Percentiles rank a stretch among this genome's conserved stretches.
Evolutionary conservation across 306 rosid species (phyloP).

Genomic region (Vigna reflexopilosa): DNA sequence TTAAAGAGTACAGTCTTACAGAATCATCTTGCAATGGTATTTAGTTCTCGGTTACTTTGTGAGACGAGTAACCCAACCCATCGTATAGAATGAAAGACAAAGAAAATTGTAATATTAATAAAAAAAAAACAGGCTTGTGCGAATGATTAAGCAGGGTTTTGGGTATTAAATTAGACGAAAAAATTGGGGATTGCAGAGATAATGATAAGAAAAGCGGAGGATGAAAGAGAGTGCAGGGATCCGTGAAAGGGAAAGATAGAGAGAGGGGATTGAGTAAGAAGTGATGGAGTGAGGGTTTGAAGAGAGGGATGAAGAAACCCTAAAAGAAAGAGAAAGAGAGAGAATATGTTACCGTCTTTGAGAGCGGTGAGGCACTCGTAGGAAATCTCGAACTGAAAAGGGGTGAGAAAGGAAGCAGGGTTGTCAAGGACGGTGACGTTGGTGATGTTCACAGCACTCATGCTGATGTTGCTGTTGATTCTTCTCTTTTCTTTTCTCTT

Average conservation of each 20-base stretch:
- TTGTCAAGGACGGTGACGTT: slow-evolving; percentile 88
- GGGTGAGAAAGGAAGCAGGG: slow-evolving; percentile 75
- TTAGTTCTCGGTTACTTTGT: no score
- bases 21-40: no score
- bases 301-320: neutral
- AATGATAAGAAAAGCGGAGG: neutral
- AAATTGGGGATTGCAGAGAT: neutral
- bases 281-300: neutral
- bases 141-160: neutral
- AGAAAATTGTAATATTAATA: neutral
- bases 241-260: no score
- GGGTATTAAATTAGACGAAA: neutral
- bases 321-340: neutral
- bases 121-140: neutral
- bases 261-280: no score
- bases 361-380: slow-evolving; percentile 82
- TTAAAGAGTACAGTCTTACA: no score
- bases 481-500: no score
- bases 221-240: neutral
- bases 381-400: slow-evolving; percentile 91
- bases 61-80: no score
- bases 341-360: slow-evolving; percentile 59
- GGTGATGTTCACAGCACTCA: slow-evolving; percentile 92
- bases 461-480: neutral
- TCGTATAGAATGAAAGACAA: neutral